Percentiles rank a stretch among this genome's conserved stretches.
These are phyloP conservation scores for Lactifluus pinguis DNA, from an alignment of 768 basidiomycete genomes.

Conservation along the genomic window DNA sequence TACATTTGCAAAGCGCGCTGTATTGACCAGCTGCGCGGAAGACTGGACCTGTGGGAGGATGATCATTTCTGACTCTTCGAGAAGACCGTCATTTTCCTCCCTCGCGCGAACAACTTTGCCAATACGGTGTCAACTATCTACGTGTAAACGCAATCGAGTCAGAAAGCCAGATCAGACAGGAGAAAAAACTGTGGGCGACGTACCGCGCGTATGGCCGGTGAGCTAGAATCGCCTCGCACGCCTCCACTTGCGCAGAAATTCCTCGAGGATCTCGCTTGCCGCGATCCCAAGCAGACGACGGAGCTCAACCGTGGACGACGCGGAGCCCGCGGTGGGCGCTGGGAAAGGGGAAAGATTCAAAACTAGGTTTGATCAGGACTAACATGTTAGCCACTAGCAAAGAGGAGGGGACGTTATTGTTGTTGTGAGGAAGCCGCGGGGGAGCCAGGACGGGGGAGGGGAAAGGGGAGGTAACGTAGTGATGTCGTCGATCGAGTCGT, in stretches of 20 bases:
- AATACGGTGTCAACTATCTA: conserved; percentile 41
- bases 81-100: too few relatives aligned
- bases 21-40: too few relatives aligned
- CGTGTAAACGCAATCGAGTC: too few relatives aligned
- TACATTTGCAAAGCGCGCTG: conserved; percentile 35
- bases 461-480: conserved; percentile 49
- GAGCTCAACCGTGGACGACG: too few relatives aligned
- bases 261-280: conserved; percentile 43
- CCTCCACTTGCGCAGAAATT: too few relatives aligned
- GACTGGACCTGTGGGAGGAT: too few relatives aligned
- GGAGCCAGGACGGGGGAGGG: neutral
- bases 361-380: conserved; percentile 82
- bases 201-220: too few relatives aligned
- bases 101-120: too few relatives aligned
- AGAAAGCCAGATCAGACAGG: neutral
- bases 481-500: conserved; percentile 70
- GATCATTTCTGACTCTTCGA: too few relatives aligned
- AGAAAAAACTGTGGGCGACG: too few relatives aligned
- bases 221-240: too few relatives aligned
- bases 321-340: too few relatives aligned
- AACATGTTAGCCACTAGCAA: conserved; percentile 55
- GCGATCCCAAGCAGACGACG: conserved; percentile 37
- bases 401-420: conserved; percentile 18
- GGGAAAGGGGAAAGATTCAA: conserved; percentile 72
- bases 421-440: conserved; percentile 10